Evolutionary conservation across 208 protist genomes (phyloP), one percentile per base, ranked within the genome.

Genomic region (Acanthamoeba sp.): DNA sequence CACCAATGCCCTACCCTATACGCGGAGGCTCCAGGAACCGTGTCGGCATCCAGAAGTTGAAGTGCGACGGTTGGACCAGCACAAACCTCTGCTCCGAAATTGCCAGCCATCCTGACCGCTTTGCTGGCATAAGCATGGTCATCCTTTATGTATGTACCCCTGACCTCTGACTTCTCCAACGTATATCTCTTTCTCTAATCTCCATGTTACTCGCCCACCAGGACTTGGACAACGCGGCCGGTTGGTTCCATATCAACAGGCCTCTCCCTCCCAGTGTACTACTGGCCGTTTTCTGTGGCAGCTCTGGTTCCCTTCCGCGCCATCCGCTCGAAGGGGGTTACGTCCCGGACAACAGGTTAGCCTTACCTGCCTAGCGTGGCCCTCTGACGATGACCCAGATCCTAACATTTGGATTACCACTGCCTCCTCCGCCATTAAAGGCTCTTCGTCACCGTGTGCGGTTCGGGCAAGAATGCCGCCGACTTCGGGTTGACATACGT

Each of bases 211-310:
- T n/a, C n/a, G n/a, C n/a, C n/a, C n/a, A n/a, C n/a, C 48, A 80
- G 69, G 69, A 80, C 38, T 45, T 80, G 69, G 69, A 80, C 69
- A 80, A 80, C 27, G 69, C 36, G 18, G 69, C 34, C 6, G 69
- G 69, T 45, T 80, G 69, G 69, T 80, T 80, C 69, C 38, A 80
- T 12, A 45, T 80, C 24, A 5, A 80, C 36, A 12, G 42, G 24
- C 36, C 24, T 5, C 10, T 80, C 5, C 69, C 32, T 20, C 18
- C 69, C 5, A 48, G 12, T n/a, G 38, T 80, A 10, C 69, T 80
- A 5, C 12, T 80, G 69, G 3, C 4, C 36, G 69, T 80, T 4
- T 80, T 80, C 69, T 48, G 69, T 80, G 69, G 69, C 5, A 48
- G 18, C 69, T 45, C 7, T 38, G 69, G 69, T 24, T 29, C 12